These are phyloP conservation scores for Punica granatum DNA, from an alignment of 345 rosid species.

Conservation along the genomic window DNA sequence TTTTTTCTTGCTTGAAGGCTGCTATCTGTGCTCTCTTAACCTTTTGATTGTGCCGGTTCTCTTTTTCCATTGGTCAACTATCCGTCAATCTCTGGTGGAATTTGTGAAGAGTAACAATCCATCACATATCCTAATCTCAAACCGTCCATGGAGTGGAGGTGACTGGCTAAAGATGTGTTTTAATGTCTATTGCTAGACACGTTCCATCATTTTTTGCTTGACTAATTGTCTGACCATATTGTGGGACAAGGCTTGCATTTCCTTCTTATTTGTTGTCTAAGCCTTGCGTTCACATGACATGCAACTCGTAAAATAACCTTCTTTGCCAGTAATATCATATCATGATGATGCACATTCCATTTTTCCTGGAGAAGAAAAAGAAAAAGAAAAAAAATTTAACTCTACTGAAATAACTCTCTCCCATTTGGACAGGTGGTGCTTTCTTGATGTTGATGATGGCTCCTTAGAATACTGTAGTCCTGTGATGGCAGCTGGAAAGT, in stretches of 20 bases:
- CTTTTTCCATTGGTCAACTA: no score
- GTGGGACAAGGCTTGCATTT: not conserved
- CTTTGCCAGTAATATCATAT: not conserved
- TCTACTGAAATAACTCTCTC: not conserved
- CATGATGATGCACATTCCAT: not conserved
- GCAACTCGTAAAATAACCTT: not conserved
- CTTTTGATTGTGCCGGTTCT: no score
- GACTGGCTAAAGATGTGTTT: not conserved
- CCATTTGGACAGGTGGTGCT: slow-evolving; percentile 48
- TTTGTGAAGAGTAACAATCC: no score
- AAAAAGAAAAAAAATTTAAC: no score
- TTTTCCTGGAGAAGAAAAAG: not conserved
- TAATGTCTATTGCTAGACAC: not conserved
- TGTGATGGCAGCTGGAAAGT: slow-evolving; percentile 72
- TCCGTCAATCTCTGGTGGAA: no score
- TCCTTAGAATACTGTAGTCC: slow-evolving; percentile 60
- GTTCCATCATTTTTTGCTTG: not conserved
- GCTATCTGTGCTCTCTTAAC: no score
- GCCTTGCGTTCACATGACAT: not conserved
- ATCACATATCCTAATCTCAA: not conserved
- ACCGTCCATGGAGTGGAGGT: not conserved
- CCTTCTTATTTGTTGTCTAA: not conserved
- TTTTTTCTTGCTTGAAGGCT: no score
- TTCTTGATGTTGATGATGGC: slow-evolving; percentile 49
- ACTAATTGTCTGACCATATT: not conserved